Conservation (phyloP, 495 filamentous ascomycete species). For the Xylaria nigripes region DNA sequence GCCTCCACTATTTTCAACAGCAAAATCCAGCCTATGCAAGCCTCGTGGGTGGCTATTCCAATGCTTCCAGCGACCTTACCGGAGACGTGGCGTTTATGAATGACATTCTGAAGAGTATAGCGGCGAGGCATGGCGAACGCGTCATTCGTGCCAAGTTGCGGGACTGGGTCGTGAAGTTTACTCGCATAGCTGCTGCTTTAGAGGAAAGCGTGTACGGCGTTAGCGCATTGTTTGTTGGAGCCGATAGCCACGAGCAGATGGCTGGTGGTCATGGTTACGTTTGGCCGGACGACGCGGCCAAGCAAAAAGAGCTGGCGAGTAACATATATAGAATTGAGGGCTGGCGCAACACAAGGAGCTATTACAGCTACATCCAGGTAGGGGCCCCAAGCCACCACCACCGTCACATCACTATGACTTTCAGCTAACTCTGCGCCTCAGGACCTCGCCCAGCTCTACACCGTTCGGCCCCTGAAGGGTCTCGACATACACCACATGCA, state of each 20-base stretch:
- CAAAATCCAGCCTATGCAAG: conserved; percentile 53
- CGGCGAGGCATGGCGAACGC: conserved; percentile 77
- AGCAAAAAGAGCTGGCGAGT: conserved; percentile 74
- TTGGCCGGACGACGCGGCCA: conserved; percentile 76
- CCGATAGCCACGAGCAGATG: conserved; percentile 58
- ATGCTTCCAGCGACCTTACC: conserved; percentile 54
- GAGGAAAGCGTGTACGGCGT: conserved; percentile 92
- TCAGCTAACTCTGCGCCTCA: conserved; percentile 24
- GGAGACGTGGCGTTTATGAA: conserved; percentile 89
- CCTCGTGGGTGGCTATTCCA: conserved; percentile 36
- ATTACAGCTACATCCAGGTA: conserved; percentile 89
- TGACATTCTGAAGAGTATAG: conserved; percentile 71
- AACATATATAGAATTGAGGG: conserved; percentile 90
- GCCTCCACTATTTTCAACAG: conserved; percentile 76
- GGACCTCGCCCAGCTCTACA: conserved; percentile 56
- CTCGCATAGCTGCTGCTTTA: conserved; percentile 83
- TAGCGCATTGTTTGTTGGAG: conserved; percentile 80
- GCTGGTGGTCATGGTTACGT: conserved; percentile 83
- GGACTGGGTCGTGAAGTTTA: conserved; percentile 84
- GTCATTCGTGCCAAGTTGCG: conserved; percentile 86
- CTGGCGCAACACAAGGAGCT: conserved; percentile 89
- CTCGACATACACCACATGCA: conserved; percentile 88
- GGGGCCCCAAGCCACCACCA: conserved; percentile 1
- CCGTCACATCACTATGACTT: not conserved
- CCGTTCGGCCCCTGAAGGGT: conserved; percentile 64